Evolutionary conservation across 257 asterid species (phyloP), one percentile per base, ranked within the genome.

Genomic region (Capsicum baccatum): DNA sequence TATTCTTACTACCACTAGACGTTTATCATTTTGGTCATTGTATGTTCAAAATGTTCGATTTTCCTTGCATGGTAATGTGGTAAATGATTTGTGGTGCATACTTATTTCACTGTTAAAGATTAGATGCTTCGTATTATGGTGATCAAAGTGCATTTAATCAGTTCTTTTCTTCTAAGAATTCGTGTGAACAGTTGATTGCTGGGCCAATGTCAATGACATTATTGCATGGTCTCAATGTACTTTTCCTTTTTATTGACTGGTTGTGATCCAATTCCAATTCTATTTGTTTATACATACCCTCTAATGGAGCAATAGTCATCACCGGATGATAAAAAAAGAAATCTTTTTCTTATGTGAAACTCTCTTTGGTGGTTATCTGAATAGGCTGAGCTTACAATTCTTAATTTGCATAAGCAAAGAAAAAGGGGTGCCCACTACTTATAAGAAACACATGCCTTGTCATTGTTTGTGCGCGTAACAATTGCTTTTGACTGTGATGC

Each of bases 351-450:
- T 26, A 54, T 8, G 81, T 76, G 14, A 52, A 76, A 26, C 48
- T 21, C 64, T 76, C 81, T 54, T 76, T 8, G 44, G 60, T 50
- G 37, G 1, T 73, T 44, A 44, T 44, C 60, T 48, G 39, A 19
- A 48, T 73, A 19, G 60, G 60, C 42, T 11, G 44, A 19, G 19
- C 59, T 19, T 48, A 48, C n/a, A 11, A 48, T 48, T 73, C 12
- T 73, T 12, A 48, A 48, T 48, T 12, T 19, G 44, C 81, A 74
- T 50, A 48, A 50, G 62, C 80, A 74, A 74, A 74, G 80, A 74
- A 44, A 73, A 73, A 50, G 60, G 5, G 8, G 57, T 21, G 3
- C 12, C 2, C 50, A 26, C 42, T 12, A 11, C 42, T 73, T 48
- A 73, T 11, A 0, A 5, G 47, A 21, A 10, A n/a, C 26, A 14